Base-by-base conservation (phyloP, 2,329 filamentous ascomycete genomes). In the Aspergillus nomiae region DNA sequence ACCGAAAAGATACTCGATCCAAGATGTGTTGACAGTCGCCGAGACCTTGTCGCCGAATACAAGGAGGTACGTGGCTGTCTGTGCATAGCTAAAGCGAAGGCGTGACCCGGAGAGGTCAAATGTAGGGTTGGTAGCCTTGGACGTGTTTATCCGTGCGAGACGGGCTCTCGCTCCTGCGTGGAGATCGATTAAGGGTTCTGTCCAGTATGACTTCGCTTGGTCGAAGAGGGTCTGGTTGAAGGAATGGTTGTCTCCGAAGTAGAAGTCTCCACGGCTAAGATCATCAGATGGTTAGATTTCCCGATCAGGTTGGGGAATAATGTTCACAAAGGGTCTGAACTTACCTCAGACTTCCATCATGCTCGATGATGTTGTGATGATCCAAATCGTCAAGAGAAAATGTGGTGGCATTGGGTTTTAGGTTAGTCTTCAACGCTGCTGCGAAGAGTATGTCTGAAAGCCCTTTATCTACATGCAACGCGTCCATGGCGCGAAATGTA, bases 401-500 rank as follows among this genome's bases (percentile, higher is more conserved):
- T n/a, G 63, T 55, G 9, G 62, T 63, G 6, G 59, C 48, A 26
- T 58, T 55, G 24, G 46, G 30, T 38, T 48, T 56, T 12, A 56
- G 63, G 60, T 46, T 63, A 16, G 56, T 56, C 4, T 53, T 28
- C 26, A 48, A 12, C 28, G 19, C 58, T 8, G 19, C 19, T 11
- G 48, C 26, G 28, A 32, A 51, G 16, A 51, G 26, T 12, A 30
- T 30, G 0, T 51, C 16, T 8, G 48, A 51, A 51, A 51, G 26
- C 16, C 26, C 48, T 32, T 12, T 10, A 11, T 51, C 58, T 28
- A 65, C 56, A 36, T 62, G 62, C n/a, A 67, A 50, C 16, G 53
- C 51, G 1, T 38, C 50, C 8, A 66, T 32, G 1, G 72, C 75
- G 7, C 74, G 74, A 14, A 75, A 67, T 57, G 76, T 59, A 43